These are phyloP conservation scores for Spergularia marina DNA, from an alignment of 148 eudicot species.

Conservation along the genomic window DNA sequence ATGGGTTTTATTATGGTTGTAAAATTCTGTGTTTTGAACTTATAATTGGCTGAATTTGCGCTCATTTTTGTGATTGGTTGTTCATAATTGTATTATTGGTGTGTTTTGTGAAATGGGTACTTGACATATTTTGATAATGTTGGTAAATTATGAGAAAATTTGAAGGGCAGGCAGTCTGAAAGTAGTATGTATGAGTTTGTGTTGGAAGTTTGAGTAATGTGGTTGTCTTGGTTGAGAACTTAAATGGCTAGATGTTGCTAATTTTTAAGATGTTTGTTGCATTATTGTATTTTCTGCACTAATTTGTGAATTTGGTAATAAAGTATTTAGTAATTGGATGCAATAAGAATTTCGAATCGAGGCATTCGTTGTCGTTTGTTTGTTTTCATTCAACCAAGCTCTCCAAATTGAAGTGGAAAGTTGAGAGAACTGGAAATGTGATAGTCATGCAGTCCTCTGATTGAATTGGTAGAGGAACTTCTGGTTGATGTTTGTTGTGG, in stretches of 20 bases:
- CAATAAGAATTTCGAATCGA: background rate
- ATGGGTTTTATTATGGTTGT: background rate
- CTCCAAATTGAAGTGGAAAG: background rate
- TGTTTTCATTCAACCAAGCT: background rate
- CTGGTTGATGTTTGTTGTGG: background rate
- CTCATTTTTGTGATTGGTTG: background rate
- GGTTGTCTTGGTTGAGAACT: background rate
- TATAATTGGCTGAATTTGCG: background rate
- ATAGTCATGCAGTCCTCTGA: background rate
- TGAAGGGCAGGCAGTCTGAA: background rate
- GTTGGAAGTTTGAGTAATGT: background rate
- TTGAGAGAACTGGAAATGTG: background rate
- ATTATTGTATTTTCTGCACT: background rate
- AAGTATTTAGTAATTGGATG: background rate
- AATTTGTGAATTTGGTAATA: background rate
- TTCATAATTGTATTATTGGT: background rate
- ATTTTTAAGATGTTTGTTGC: background rate
- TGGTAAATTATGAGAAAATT: background rate
- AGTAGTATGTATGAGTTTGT: background rate
- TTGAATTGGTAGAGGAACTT: background rate
- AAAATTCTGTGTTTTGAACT: background rate
- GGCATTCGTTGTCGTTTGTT: too few relatives aligned
- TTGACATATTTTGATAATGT: background rate
- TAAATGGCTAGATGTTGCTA: background rate
- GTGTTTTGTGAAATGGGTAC: conserved; percentile 13